These are phyloP conservation scores for Lipomyces mesembrius DNA, from an alignment of 805 yeast genomes.

Conservation along the genomic window DNA sequence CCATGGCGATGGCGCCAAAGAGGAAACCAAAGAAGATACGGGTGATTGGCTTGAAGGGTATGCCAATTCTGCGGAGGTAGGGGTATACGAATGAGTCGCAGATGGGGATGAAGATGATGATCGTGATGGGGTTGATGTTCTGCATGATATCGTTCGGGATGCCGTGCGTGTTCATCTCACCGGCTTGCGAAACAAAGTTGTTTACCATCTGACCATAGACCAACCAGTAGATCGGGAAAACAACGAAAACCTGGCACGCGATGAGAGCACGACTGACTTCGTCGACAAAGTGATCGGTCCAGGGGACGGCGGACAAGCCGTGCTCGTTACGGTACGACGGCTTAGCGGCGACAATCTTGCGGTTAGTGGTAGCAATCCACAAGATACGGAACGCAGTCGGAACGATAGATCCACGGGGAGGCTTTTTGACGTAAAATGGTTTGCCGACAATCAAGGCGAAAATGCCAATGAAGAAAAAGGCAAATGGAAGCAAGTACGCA, in stretches of 20 bases:
- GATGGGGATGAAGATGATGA: slow-evolving; percentile 77
- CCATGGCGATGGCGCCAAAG: slow-evolving; percentile 67
- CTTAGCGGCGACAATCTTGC: slow-evolving; percentile 59
- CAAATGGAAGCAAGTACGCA: slow-evolving; percentile 68
- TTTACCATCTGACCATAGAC: slow-evolving; percentile 74
- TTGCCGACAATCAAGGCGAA: slow-evolving; percentile 58
- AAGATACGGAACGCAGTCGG: slow-evolving; percentile 56
- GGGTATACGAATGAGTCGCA: slow-evolving; percentile 66
- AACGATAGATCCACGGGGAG: slow-evolving; percentile 65
- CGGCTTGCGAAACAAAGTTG: slow-evolving; percentile 76
- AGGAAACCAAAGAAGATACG: slow-evolving; percentile 73
- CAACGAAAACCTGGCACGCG: slow-evolving; percentile 74
- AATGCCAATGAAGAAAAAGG: slow-evolving; percentile 65
- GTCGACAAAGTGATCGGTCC: slow-evolving; percentile 75
- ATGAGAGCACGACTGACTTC: slow-evolving; percentile 67
- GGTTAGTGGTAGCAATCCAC: slow-evolving; percentile 52
- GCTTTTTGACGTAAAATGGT: slow-evolving; percentile 59
- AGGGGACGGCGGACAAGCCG: slow-evolving; percentile 48
- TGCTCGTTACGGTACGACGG: slow-evolving; percentile 58
- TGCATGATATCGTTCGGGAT: slow-evolving; percentile 81
- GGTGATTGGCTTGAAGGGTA: slow-evolving; percentile 70
- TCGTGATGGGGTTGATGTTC: slow-evolving; percentile 74
- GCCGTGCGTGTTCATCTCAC: slow-evolving; percentile 72
- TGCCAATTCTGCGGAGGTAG: slow-evolving; percentile 52
- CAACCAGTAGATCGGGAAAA: slow-evolving; percentile 76